Percentiles rank a stretch among this genome's conserved stretches.
phyloP scores from a whole-genome alignment of 2,329 filamentous ascomycete genomes.

The Arthrobotrys entomopaga region DNA sequence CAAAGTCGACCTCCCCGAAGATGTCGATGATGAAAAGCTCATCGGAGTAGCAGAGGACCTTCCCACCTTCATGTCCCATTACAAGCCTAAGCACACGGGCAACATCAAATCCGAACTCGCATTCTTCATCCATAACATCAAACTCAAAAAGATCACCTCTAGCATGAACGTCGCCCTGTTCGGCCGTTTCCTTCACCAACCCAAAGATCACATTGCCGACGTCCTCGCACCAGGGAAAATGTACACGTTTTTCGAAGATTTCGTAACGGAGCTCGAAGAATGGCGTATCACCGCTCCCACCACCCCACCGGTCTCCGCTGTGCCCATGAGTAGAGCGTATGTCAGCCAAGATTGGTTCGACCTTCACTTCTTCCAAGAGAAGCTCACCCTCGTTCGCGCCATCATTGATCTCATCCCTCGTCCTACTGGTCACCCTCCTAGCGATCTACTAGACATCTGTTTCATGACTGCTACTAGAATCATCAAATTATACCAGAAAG shows the following conservation, averaged over 20 bases:
- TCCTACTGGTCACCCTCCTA: slow-evolving; percentile 45
- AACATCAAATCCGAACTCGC: slow-evolving; percentile 53
- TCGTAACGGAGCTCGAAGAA: slow-evolving; percentile 48
- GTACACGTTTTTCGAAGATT: slow-evolving; percentile 54
- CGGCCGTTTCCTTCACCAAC: slow-evolving; percentile 46
- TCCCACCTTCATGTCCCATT: slow-evolving; percentile 51
- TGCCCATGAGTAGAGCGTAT: slow-evolving; percentile 46
- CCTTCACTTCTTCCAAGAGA: slow-evolving; percentile 53
- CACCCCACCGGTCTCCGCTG: slow-evolving; percentile 38
- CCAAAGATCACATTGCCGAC: slow-evolving; percentile 49
- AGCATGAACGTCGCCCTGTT: slow-evolving; percentile 53
- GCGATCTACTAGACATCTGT: slow-evolving; percentile 52
- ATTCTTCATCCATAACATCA: slow-evolving; percentile 55
- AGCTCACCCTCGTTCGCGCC: slow-evolving; percentile 43
- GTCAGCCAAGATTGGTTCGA: slow-evolving; percentile 54
- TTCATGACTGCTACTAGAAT: slow-evolving; percentile 50
- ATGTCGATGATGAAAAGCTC: slow-evolving; percentile 62
- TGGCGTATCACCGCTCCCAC: slow-evolving; percentile 50
- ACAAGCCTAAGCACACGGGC: slow-evolving; percentile 46
- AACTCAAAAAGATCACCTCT: slow-evolving; percentile 54
- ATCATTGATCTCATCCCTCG: slow-evolving; percentile 53
- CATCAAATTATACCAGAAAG: slow-evolving; percentile 52
- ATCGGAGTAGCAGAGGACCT: slow-evolving; percentile 52
- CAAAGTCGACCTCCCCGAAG: slow-evolving; percentile 61
- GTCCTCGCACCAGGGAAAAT: slow-evolving; percentile 52